Evolutionary conservation across 805 yeast species (phyloP), one percentile per base, ranked within the genome.

Genomic region (Scheffersomyces coipomensis): DNA sequence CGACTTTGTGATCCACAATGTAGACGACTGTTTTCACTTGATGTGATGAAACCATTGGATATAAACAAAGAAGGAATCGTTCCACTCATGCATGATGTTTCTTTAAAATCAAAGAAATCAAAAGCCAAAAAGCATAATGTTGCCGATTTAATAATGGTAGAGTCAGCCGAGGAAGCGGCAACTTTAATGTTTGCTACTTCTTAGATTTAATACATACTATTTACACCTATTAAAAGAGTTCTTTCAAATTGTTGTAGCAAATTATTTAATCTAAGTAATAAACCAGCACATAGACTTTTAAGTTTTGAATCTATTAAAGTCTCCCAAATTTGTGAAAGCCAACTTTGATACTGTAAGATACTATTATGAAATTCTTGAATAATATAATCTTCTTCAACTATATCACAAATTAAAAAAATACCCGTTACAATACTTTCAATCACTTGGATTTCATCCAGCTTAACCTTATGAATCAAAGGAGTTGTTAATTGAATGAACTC

Each of bases 1-100:
- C 68, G 68, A 33, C 49, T 80, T 43, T 60, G 75, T 33, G 85
- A 81, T 49, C 76, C 75, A 2, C 46, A 50, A 11, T 48, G 55
- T 21, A 49, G 76, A 44, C 29, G 33, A 4, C 35, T 19, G n/a
- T 35, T 30, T 25, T 18, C 33, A 27, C 30, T 27, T 27, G 30
- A 27, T 27, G 30, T 27, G 18, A 27, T n/a, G 30, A 27, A 15
- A 12, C 27, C n/a, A 12, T 8, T 24, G 27, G 27, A 24, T 5
- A 9, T 12, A 4, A 24, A 24, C 10, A 7, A 12, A 12, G 13
- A 24, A 24, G 5, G 11, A 8, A 12, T 24, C 13, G 11, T 24
- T 8, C 23, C 23, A 21, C 9, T 21, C 6, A 9, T 7, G 9
- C n/a, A 24, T 24, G 13, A 9, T 27, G 5, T 9, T 5, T 11